These are phyloP conservation scores for Didymella lethalis DNA, from an alignment of 2,329 filamentous ascomycete species.

Conservation along the genomic window DNA sequence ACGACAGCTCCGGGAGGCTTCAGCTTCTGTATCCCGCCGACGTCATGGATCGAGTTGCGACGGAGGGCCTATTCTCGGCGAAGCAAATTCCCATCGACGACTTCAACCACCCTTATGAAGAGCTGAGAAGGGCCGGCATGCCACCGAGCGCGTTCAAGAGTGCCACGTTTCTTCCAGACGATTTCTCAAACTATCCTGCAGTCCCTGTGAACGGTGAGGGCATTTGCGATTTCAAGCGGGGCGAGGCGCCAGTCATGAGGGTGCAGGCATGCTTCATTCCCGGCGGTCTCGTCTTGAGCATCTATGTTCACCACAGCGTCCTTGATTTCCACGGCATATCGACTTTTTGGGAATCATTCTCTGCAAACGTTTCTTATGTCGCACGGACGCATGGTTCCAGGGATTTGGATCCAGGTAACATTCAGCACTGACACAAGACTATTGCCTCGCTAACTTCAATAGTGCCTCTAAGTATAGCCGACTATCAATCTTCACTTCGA, in stretches of 20 bases:
- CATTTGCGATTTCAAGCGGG: conserved; percentile 35
- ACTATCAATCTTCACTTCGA: conserved; percentile 37
- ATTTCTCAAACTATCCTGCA: conserved; percentile 38
- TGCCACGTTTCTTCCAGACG: conserved; percentile 41
- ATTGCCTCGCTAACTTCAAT: conserved; percentile 21
- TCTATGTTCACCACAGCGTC: conserved; percentile 45
- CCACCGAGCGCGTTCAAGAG: conserved; percentile 43
- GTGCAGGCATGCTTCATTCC: conserved; percentile 47
- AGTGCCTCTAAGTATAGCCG: conserved; percentile 31
- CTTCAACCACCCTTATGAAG: conserved; percentile 39
- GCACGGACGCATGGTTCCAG: conserved; percentile 25
- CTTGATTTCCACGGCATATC: conserved; percentile 44
- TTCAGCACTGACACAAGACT: conserved; percentile 1
- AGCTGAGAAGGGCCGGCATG: conserved; percentile 45
- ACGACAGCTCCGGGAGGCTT: conserved; percentile 36
- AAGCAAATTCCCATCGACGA: conserved; percentile 32
- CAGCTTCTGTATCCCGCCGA: conserved; percentile 37
- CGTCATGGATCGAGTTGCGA: conserved; percentile 27
- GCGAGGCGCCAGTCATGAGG: conserved; percentile 41
- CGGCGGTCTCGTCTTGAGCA: conserved; percentile 47
- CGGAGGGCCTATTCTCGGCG: conserved; percentile 29
- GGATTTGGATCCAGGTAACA: conserved; percentile 26
- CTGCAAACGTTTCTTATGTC: conserved; percentile 34
- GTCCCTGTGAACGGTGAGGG: conserved; percentile 42
- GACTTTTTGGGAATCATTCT: conserved; percentile 38